Evolutionary conservation across 768 basidiomycete genomes (phyloP).

Genomic region (Hirschioporus abietinus): DNA sequence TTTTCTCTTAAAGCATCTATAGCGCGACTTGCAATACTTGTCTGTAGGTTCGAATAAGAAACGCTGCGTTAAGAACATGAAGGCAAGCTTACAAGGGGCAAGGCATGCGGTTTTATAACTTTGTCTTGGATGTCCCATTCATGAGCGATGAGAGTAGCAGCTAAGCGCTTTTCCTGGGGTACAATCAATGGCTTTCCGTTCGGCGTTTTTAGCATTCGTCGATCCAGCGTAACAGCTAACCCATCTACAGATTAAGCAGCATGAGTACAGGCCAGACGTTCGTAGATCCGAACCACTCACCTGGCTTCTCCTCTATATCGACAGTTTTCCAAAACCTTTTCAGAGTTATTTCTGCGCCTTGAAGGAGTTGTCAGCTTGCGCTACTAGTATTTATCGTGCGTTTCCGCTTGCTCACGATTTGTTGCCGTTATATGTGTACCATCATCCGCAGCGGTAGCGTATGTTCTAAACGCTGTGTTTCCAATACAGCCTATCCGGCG

Average conservation of each 20-base stretch:
- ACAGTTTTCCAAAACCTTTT: slow-evolving; percentile 95
- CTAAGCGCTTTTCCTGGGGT: slow-evolving; percentile 61
- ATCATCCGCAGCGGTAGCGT: slow-evolving; percentile 28
- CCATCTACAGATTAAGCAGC: slow-evolving; percentile 26
- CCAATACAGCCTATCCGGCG: not conserved
- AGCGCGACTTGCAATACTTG: slow-evolving; percentile 85
- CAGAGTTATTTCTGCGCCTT: slow-evolving; percentile 83
- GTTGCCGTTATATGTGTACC: slow-evolving; percentile 52
- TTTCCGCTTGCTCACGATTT: slow-evolving; percentile 40
- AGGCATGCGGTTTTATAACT: slow-evolving; percentile 80
- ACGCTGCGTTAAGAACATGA: not conserved
- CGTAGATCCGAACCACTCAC: slow-evolving; percentile 15
- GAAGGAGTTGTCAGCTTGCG: not conserved
- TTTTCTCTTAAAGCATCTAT: slow-evolving; percentile 70
- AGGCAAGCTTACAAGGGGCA: slow-evolving; percentile 69
- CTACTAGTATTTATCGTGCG: not conserved
- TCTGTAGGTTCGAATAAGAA: slow-evolving; percentile 42
- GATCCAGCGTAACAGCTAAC: slow-evolving; percentile 71
- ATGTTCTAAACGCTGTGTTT: not conserved
- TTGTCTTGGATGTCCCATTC: slow-evolving; percentile 96
- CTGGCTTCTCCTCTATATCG: slow-evolving; percentile 49
- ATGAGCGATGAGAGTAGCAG: slow-evolving; percentile 82
- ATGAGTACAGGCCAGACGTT: not conserved
- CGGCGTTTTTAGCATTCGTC: slow-evolving; percentile 83
- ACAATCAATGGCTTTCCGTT: slow-evolving; percentile 70